These are phyloP conservation scores for Rachicladosporium sp. DNA, from an alignment of 2,329 filamentous ascomycete species.

Conservation along the genomic window DNA sequence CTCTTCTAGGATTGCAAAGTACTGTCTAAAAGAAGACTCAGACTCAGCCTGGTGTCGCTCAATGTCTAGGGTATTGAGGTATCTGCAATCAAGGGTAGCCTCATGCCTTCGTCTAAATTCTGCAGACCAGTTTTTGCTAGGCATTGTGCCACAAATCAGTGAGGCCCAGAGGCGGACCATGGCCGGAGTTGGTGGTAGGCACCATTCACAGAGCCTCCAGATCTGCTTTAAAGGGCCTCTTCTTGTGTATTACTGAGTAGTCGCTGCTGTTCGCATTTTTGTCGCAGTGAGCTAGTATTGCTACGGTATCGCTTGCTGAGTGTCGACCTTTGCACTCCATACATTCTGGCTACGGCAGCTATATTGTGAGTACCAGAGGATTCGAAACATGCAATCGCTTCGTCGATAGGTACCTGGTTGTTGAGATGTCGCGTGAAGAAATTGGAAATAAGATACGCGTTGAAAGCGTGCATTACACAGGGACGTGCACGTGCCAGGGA, in stretches of 20 bases:
- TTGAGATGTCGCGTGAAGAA: conserved; percentile 24
- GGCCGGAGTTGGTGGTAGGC: neutral
- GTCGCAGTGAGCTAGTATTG: no score
- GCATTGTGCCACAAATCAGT: neutral
- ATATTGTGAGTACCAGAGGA: no score
- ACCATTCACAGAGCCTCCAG: neutral
- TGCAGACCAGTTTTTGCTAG: neutral
- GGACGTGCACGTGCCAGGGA: conserved; percentile 22
- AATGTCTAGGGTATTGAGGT: neutral
- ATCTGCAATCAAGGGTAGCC: neutral
- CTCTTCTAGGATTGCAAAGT: neutral
- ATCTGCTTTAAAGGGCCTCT: neutral
- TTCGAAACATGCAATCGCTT: no score
- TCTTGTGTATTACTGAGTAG: neutral
- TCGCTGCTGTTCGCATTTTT: no score
- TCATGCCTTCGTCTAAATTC: neutral
- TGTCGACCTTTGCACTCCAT: no score
- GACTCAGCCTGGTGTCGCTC: neutral
- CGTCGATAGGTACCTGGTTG: neutral
- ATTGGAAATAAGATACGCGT: conserved; percentile 30
- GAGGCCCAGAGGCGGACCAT: neutral
- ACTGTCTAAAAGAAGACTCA: neutral
- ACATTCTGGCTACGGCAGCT: no score
- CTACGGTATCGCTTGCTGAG: no score
- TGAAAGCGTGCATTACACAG: conserved; percentile 17